Conservation (phyloP, 768 basidiomycete species). For the Phlebiopsis gigantea region DNA sequence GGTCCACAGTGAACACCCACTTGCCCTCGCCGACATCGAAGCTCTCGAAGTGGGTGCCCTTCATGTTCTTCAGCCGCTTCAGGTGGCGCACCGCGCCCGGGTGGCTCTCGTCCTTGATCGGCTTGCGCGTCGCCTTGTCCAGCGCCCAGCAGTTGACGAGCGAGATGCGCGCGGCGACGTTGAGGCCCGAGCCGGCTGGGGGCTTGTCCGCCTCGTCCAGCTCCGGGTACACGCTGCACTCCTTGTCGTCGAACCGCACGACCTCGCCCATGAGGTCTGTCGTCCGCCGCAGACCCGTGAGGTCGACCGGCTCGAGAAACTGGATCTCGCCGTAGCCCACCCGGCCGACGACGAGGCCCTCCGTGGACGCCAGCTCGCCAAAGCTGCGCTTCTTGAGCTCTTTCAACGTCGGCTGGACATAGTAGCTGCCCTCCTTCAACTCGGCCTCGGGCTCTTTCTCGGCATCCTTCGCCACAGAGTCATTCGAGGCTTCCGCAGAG, state of each 20-base stretch:
- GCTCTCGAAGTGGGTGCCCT: slow-evolving; percentile 76
- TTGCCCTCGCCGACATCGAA: slow-evolving; percentile 79
- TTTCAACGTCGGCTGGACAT: slow-evolving; percentile 73
- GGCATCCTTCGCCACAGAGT: slow-evolving; percentile 31
- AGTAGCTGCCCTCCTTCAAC: slow-evolving; percentile 86
- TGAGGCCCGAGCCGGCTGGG: slow-evolving; percentile 77
- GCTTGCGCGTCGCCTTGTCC: slow-evolving; percentile 88
- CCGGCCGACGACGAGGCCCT: slow-evolving; percentile 83
- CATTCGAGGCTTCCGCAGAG: slow-evolving; percentile 28
- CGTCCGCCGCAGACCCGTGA: slow-evolving; percentile 78
- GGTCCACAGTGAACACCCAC: slow-evolving; percentile 93
- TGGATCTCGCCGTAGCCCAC: slow-evolving; percentile 85
- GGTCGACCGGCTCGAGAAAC: slow-evolving; percentile 75
- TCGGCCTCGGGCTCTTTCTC: slow-evolving; percentile 29
- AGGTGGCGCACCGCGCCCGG: slow-evolving; percentile 66
- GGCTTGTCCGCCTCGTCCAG: slow-evolving; percentile 83
- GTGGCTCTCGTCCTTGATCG: slow-evolving; percentile 77
- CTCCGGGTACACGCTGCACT: slow-evolving; percentile 92
- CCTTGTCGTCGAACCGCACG: slow-evolving; percentile 85
- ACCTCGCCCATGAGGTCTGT: slow-evolving; percentile 81
- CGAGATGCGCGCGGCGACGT: slow-evolving; percentile 76
- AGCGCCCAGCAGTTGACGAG: slow-evolving; percentile 82
- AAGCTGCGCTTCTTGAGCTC: slow-evolving; percentile 67
- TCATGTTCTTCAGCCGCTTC: slow-evolving; percentile 79
- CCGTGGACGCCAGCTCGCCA: slow-evolving; percentile 67